Conservation (phyloP, 305 asterid genomes). For the Caryopteris hybrid region DNA sequence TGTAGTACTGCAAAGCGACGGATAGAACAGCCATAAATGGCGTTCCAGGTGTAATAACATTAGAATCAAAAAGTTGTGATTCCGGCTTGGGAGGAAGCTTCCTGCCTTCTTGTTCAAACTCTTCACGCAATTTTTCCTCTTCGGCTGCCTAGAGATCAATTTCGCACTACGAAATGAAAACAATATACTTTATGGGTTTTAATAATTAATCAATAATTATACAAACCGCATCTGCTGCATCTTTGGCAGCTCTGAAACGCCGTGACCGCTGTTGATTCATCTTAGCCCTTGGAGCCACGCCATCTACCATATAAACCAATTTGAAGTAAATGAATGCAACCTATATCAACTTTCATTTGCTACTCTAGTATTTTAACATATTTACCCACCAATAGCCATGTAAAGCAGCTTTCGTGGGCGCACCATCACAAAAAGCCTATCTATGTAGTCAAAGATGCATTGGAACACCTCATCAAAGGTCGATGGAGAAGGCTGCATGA, state of each 20-base stretch:
- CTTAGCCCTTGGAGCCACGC: conserved; percentile 98
- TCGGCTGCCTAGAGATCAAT: conserved; percentile 72
- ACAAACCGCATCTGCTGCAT: conserved; percentile 87
- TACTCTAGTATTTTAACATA: conserved; percentile 12
- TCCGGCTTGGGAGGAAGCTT: conserved; percentile 92
- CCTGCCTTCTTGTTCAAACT: conserved; percentile 92
- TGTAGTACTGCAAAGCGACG: conserved; percentile 76
- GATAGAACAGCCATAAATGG: conserved; percentile 93
- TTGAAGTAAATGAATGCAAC: conserved; percentile 14
- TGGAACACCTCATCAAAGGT: conserved; percentile 93
- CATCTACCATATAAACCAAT: conserved; percentile 53
- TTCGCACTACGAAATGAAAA: conserved; percentile 16
- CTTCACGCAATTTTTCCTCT: conserved; percentile 83
- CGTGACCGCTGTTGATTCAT: conserved; percentile 98
- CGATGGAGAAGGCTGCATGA: conserved; percentile 94
- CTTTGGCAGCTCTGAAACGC: conserved; percentile 98
- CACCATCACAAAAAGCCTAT: conserved; percentile 92
- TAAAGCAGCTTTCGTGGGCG: conserved; percentile 87
- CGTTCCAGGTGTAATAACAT: conserved; percentile 97
- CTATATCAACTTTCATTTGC: conserved; percentile 15
- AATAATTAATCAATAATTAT: conserved; percentile 14
- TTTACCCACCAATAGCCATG: conserved; percentile 95
- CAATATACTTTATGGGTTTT: background rate
- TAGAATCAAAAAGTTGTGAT: conserved; percentile 85
- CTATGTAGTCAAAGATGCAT: conserved; percentile 95